A percentile compares a stretch with the other conserved stretches of the same genome.
phyloP scores from a whole-genome alignment of 805 yeast genomes.

The Candida germanica region DNA sequence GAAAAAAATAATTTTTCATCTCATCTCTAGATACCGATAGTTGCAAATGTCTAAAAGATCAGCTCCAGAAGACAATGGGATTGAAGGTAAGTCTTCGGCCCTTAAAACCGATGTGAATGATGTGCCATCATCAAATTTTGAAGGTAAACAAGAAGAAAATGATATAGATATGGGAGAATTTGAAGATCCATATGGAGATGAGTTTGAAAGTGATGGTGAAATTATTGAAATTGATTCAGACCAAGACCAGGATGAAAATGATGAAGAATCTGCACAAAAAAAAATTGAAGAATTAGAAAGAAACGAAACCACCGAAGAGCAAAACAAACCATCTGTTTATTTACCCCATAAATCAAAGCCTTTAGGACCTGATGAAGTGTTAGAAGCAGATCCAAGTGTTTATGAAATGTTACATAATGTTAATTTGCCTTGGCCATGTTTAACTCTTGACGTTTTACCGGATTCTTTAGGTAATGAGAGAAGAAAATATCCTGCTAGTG shows the following conservation, averaged over 20 bases:
- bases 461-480: conserved; percentile 86
- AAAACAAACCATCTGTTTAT: conserved; percentile 48
- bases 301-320: conserved; percentile 32
- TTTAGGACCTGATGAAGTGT: conserved; percentile 90
- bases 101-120: conserved; percentile 35
- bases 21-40: neutral
- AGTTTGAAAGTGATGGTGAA: conserved; percentile 88
- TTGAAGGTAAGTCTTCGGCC: conserved; percentile 22
- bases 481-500: conserved; percentile 82
- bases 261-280: conserved; percentile 21
- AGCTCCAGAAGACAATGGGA: conserved; percentile 32
- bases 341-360: conserved; percentile 88
- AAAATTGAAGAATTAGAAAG: conserved; percentile 33
- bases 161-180: conserved; percentile 75
- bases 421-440: conserved; percentile 94
- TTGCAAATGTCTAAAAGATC: conserved; percentile 57
- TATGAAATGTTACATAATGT: conserved; percentile 96
- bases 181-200: conserved; percentile 88
- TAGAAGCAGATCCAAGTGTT: conserved; percentile 94
- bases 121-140: conserved; percentile 36
- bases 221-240: conserved; percentile 72
- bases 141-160: conserved; percentile 21
- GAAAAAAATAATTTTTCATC: neutral
- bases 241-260: conserved; percentile 36
- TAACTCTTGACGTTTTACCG: conserved; percentile 85